phyloP scores from a whole-genome alignment of 2,329 filamentous ascomycete genomes.

The Neopestalotiopsis clavispora region DNA sequence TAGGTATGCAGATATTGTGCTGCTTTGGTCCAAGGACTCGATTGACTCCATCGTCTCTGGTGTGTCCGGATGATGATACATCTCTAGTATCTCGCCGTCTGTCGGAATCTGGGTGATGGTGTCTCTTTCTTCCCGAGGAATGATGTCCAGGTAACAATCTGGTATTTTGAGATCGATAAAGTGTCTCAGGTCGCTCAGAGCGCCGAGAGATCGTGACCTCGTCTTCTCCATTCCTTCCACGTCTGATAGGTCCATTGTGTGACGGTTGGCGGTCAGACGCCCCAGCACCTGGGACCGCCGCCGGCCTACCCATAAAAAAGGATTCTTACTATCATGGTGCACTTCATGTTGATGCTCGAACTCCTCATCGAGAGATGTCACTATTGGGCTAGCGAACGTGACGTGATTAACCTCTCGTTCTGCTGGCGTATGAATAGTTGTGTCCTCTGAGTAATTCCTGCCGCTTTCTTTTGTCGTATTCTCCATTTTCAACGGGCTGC shows the following conservation, averaged over 20 bases:
- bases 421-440: constrained; percentile 30
- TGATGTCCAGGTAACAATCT: constrained; percentile 31
- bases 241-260: constrained; percentile 22
- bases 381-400: not conserved
- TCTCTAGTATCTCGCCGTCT: constrained; percentile 21
- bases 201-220: constrained; percentile 14
- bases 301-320: constrained; percentile 39
- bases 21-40: constrained; percentile 19
- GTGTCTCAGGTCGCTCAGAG: constrained; percentile 18
- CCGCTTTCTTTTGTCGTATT: constrained; percentile 10
- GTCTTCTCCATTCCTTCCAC: constrained; percentile 23
- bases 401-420: not conserved
- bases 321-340: constrained; percentile 24
- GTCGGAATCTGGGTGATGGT: constrained; percentile 7
- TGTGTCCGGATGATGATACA: constrained; percentile 17
- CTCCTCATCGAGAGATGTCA: not conserved
- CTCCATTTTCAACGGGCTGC: not conserved
- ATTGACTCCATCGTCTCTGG: constrained; percentile 17
- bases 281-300: constrained; percentile 32
- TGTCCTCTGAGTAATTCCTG: constrained; percentile 30
- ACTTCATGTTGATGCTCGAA: not conserved
- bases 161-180: constrained; percentile 33
- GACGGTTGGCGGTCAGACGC: constrained; percentile 21
- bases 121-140: constrained; percentile 20
- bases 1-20: constrained; percentile 19